Percentiles rank a stretch among this genome's conserved stretches.
These are phyloP conservation scores for Thalassiosira allenii DNA, from an alignment of 352 stramenopile genomes.

Conservation along the genomic window DNA sequence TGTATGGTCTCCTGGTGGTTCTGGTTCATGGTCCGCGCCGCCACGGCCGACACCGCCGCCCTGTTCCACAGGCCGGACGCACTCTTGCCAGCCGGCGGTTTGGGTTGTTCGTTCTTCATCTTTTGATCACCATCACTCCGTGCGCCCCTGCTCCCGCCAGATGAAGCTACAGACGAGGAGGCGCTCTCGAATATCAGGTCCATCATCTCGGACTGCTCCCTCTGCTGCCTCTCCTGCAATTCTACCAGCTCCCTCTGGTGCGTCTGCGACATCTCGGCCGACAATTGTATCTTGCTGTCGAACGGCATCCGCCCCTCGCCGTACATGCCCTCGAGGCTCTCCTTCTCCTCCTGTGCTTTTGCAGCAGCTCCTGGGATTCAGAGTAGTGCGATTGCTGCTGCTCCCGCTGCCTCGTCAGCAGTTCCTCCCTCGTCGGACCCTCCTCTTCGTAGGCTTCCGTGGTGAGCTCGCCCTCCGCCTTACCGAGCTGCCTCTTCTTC, in stretches of 20 bases:
- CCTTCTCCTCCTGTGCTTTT: constrained; percentile 33
- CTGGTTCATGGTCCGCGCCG: not conserved
- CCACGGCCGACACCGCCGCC: not conserved
- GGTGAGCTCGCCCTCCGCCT: not conserved
- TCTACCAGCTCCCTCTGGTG: constrained; percentile 39
- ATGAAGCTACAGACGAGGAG: not conserved
- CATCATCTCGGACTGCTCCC: constrained; percentile 42
- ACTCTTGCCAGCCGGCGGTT: not conserved
- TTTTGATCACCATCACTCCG: not conserved
- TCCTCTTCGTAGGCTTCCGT: not conserved
- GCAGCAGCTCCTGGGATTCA: constrained; percentile 34
- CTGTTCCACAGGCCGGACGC: not conserved
- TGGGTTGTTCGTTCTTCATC: not conserved
- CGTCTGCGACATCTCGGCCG: constrained; percentile 24
- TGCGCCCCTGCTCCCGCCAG: not conserved
- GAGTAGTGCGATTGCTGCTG: constrained; percentile 15
- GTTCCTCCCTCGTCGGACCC: constrained; percentile 9
- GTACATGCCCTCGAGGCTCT: constrained; percentile 4
- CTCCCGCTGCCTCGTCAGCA: constrained; percentile 18
- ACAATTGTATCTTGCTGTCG: not conserved
- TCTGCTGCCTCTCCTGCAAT: constrained; percentile 25
- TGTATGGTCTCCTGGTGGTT: not conserved
- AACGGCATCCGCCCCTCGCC: constrained; percentile 11
- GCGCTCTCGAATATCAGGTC: constrained; percentile 36
- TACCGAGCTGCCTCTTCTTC: not conserved